A percentile compares a stretch with the other conserved stretches of the same genome.
Conservation (phyloP, 106 monocot species). For the Agapanthus africanus region DNA sequence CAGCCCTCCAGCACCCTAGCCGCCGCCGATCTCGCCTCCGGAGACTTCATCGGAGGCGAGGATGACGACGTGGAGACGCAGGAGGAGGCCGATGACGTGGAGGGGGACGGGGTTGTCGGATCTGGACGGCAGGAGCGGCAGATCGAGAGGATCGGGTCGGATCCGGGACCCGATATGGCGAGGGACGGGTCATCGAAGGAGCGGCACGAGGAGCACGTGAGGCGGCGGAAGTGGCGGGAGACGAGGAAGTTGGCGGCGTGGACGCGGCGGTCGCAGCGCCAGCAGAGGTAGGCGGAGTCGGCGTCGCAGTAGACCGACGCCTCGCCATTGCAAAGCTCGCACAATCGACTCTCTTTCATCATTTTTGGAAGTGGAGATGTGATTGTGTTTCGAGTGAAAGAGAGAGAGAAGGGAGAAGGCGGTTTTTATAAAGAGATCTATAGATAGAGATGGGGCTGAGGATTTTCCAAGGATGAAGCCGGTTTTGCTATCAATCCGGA, state of each 20-base stretch:
- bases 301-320: slow-evolving; percentile 67
- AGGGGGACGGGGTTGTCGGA: not conserved
- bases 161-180: slow-evolving; percentile 4
- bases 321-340: slow-evolving; percentile 59
- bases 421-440: no score
- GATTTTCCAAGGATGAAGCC: no score
- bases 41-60: slow-evolving; percentile 2
- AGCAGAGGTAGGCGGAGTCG: slow-evolving; percentile 64
- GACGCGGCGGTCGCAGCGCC: slow-evolving; percentile 38
- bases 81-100: slow-evolving; percentile 19
- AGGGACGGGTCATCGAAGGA: not conserved
- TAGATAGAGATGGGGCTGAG: no score
- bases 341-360: not conserved
- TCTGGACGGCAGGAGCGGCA: slow-evolving; percentile 21
- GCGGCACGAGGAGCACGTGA: slow-evolving; percentile 14
- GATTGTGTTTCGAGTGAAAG: no score
- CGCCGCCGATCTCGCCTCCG: not conserved
- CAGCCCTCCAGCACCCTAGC: no score
- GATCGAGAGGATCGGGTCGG: slow-evolving; percentile 15
- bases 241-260: slow-evolving; percentile 43
- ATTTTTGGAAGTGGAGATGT: no score
- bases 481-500: no score
- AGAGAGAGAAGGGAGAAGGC: no score
- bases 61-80: slow-evolving; percentile 22
- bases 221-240: slow-evolving; percentile 28